Percentiles rank a stretch among this genome's conserved stretches.
Conservation (phyloP, 352 stramenopile genomes). For the Phytophthora foliorum region DNA sequence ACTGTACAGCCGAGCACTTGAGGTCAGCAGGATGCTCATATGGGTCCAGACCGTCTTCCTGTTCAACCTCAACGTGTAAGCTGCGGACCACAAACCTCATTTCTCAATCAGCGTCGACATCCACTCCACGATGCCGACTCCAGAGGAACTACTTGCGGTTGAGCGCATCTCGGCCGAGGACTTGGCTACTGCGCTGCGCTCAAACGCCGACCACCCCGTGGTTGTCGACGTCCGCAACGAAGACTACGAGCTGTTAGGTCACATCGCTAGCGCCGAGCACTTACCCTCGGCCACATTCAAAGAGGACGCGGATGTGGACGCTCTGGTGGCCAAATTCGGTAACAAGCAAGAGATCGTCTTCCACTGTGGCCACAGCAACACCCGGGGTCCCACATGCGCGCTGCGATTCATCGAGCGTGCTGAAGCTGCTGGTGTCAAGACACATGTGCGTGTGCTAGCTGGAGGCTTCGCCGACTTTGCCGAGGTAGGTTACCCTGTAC, state of each 20-base stretch:
- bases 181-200: conserved; percentile 27
- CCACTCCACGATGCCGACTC: conserved; percentile 23
- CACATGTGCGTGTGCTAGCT: conserved; percentile 35
- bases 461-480: conserved; percentile 38
- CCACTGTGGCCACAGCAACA: conserved; percentile 52
- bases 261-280: conserved; percentile 45
- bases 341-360: conserved; percentile 45
- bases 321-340: conserved; percentile 38
- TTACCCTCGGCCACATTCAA: conserved; percentile 42
- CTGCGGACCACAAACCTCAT: not conserved
- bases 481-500: conserved; percentile 21
- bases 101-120: conserved; percentile 6
- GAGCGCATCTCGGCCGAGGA: conserved; percentile 39
- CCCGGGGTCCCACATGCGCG: conserved; percentile 46
- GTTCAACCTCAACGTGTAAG: not conserved
- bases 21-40: conserved; percentile 10
- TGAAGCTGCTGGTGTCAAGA: conserved; percentile 24
- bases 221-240: conserved; percentile 45
- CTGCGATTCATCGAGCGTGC: conserved; percentile 43
- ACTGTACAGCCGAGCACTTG: not conserved
- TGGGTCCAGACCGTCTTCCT: conserved; percentile 1
- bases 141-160: conserved; percentile 35
- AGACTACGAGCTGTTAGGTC: conserved; percentile 41
- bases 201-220: conserved; percentile 13
- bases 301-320: conserved; percentile 49